Conservation (phyloP, 2,329 filamentous ascomycete genomes). For the Kalmusia sp. region DNA sequence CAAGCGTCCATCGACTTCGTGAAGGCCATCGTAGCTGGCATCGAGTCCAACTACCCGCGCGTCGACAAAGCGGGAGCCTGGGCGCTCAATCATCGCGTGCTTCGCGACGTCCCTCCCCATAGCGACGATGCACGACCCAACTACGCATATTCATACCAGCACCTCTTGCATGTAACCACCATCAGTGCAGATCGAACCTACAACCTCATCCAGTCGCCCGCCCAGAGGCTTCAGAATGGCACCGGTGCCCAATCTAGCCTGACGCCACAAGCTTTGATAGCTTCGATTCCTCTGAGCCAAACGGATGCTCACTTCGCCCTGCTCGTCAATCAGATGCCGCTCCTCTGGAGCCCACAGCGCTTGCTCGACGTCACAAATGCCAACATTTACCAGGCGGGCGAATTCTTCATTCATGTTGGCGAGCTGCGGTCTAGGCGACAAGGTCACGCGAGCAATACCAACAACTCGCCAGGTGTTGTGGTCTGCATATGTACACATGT, state of each 20-base stretch:
- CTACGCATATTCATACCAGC: slow-evolving; percentile 34
- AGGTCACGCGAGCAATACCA: slow-evolving; percentile 23
- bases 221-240: slow-evolving; percentile 1
- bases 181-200: slow-evolving; percentile 29
- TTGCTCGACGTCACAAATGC: slow-evolving; percentile 28
- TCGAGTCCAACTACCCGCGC: slow-evolving; percentile 35
- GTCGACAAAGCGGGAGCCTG: slow-evolving; percentile 27
- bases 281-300: slow-evolving; percentile 32
- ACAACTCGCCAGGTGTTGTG: slow-evolving; percentile 33
- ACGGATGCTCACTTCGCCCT: slow-evolving; percentile 28
- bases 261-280: slow-evolving; percentile 15
- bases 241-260: not conserved
- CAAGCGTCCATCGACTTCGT: slow-evolving; percentile 30
- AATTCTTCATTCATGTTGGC: slow-evolving; percentile 36
- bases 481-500: slow-evolving; percentile 33
- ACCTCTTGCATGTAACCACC: slow-evolving; percentile 36
- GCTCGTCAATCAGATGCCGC: slow-evolving; percentile 27
- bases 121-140: slow-evolving; percentile 22
- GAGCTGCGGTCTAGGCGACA: slow-evolving; percentile 31
- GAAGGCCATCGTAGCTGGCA: slow-evolving; percentile 29
- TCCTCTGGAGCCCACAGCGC: slow-evolving; percentile 38
- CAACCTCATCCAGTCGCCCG: slow-evolving; percentile 30
- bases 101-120: slow-evolving; percentile 38
- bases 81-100: slow-evolving; percentile 40
- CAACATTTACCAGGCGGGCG: slow-evolving; percentile 26